Base-by-base conservation (phyloP, 208 protist species). In the Leptomonas pyrrhocoris region DNA sequence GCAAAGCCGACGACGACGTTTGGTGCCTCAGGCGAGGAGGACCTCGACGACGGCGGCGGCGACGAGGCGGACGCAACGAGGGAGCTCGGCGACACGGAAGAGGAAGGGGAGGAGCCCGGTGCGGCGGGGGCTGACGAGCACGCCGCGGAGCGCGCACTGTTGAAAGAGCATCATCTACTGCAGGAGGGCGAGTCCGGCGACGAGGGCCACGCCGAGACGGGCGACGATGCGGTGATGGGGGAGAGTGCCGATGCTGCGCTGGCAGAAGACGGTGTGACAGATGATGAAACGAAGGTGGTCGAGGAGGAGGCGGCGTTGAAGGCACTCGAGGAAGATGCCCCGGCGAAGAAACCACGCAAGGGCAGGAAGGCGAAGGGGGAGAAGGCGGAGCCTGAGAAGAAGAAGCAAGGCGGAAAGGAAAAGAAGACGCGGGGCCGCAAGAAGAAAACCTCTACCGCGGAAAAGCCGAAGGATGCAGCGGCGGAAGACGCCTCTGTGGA, bases 301-400 rank as follows among this genome's bases (percentile, higher is more conserved):
- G 58, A 43, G 34, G 48, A 16, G 31, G 71, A 54, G 62, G 62
- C 61, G 31, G 45, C 19, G 21, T 40, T 23, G 46, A 28, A 54
- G 53, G 36, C 42, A 7, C 31, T 45, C 34, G 28, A 43, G 43
- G 30, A 64, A 38, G 53, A 28, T 15, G 42, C 25, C 18, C 1
- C 62, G 21, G 51, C 66, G 70, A 77, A 71, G 54, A 51, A 36
- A 49, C 43, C 65, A 6, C 18, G 12, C 15, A 45, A 60, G 31
- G 28, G 64, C 57, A 73, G 57, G 50, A 69, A 56, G 43, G 19
- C 30, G 59, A n/a, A 61, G 60, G 36, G 30, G 12, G 61, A n/a
- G 15, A 56, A n/a, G 2, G 25, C 9, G 51, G 36, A 11, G 9
- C 31, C 38, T 7, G 34, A 57, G 28, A 28, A 68, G 49, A 27